Evolutionary conservation across 2,329 filamentous ascomycete genomes (phyloP), one percentile per base, ranked within the genome.

Genomic region (Diplodia mutila): DNA sequence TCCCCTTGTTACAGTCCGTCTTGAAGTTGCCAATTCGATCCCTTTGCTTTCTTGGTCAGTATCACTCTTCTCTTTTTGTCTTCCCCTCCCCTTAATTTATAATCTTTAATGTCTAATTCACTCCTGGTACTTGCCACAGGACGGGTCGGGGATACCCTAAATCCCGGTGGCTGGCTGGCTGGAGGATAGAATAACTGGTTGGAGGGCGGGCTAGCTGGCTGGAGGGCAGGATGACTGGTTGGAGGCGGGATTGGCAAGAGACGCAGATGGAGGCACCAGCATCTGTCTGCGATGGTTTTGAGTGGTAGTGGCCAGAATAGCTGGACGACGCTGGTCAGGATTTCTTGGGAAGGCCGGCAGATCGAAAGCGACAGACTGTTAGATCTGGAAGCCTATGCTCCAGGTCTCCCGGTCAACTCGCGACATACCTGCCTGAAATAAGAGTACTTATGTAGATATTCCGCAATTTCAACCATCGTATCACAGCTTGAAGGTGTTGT

Each of bases 391-490:
- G 9, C 18, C 6, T 11, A 18, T 21, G n/a, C 18, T 46, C 42
- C 23, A 12, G 51, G 27, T 29, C 16, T 18, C n/a, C n/a, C 8
- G 27, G 51, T 54, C 51, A n/a, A 54, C 8, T 18, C 27, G 51
- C 51, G 51, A 54, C 51, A 54, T 54, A 18, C 18, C 16, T 25
- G 9, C n/a, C 11, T 37, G 53, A 37, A 32, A 29, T 29, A 1
- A 9, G 53, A n/a, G n/a, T 55, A n/a, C n/a, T 55, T 23, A 42
- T 57, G 16, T 57, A 57, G 54, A 57, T 16, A 27, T 42, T 42
- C 6, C 4, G 21, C 54, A 57, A 27, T 3, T 21, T 25, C 12
- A 5, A 9, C 9, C n/a, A 6, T 29, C 37, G 16, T 29, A 7
- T 46, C 9, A n/a, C 34, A 29, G 14, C 37, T 59, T 4, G 12